A percentile compares a stretch with the other conserved stretches of the same genome.
Conservation (phyloP, 768 basidiomycete genomes). For the Pholiota microspora region DNA sequence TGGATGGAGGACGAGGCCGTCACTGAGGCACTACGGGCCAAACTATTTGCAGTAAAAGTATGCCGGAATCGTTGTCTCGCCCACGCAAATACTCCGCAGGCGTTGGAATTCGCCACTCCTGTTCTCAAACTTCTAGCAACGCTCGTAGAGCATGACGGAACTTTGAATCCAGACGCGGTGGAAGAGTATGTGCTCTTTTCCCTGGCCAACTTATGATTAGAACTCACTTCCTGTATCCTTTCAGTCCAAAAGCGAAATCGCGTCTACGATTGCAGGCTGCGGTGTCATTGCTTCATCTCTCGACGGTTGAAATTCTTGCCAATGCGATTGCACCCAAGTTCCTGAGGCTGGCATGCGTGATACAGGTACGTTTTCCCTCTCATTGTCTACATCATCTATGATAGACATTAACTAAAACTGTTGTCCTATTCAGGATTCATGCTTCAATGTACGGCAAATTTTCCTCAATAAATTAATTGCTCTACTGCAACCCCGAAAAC, state of each 20-base stretch:
- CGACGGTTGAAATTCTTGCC: slow-evolving; percentile 56
- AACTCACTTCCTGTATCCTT: slow-evolving; percentile 7
- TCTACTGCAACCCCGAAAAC: slow-evolving; percentile 60
- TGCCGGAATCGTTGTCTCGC: slow-evolving; percentile 79
- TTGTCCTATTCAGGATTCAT: slow-evolving; percentile 63
- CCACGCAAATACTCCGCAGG: slow-evolving; percentile 54
- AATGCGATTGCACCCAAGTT: slow-evolving; percentile 60
- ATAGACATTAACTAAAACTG: background rate
- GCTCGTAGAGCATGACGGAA: slow-evolving; percentile 68
- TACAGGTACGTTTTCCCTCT: slow-evolving; percentile 62
- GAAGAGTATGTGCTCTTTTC: slow-evolving; percentile 43
- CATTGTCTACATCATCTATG: background rate
- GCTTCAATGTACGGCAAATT: slow-evolving; percentile 76
- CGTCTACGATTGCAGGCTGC: slow-evolving; percentile 85
- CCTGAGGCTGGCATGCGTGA: slow-evolving; percentile 62
- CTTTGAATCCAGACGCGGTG: slow-evolving; percentile 41
- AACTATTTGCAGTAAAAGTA: slow-evolving; percentile 76
- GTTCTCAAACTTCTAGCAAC: slow-evolving; percentile 74
- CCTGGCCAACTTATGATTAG: background rate
- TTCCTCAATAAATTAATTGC: slow-evolving; percentile 76
- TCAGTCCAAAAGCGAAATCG: slow-evolving; percentile 57
- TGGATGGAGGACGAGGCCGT: slow-evolving; percentile 76
- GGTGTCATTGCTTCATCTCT: slow-evolving; percentile 75
- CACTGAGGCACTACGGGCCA: slow-evolving; percentile 57
- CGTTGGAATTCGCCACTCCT: slow-evolving; percentile 68